Conservation (phyloP, 306 rosid species). For the Quercus mongolica region DNA sequence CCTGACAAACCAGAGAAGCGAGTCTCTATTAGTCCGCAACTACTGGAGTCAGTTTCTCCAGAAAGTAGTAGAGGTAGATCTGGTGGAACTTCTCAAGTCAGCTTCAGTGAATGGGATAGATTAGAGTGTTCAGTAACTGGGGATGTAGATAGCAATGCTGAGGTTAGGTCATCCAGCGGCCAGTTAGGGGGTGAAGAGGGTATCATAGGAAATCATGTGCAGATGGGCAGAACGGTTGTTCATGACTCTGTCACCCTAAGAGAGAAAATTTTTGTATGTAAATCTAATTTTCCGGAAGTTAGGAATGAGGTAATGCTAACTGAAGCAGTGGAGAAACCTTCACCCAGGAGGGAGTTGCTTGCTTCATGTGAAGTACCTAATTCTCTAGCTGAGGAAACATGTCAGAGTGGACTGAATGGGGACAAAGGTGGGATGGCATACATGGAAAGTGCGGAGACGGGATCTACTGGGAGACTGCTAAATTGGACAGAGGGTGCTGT, state of each 20-base stretch:
- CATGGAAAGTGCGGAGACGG: conserved; percentile 32
- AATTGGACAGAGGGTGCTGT: conserved; percentile 42
- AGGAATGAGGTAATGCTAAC: conserved; percentile 50
- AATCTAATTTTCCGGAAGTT: conserved; percentile 18
- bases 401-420: conserved; percentile 42
- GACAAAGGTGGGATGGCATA: conserved; percentile 41
- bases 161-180: conserved; percentile 39
- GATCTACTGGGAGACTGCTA: conserved; percentile 27
- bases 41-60: conserved; percentile 46
- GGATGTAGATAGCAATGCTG: conserved; percentile 32
- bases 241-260: conserved; percentile 23
- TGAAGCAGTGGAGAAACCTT: conserved; percentile 43
- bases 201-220: conserved; percentile 17
- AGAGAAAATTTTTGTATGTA: conserved; percentile 25
- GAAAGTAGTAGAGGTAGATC: conserved; percentile 40
- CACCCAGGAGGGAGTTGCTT: conserved; percentile 26
- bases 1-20: conserved; percentile 46
- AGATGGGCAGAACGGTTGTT: conserved; percentile 28
- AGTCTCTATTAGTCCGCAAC: conserved; percentile 55
- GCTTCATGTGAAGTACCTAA: conserved; percentile 48
- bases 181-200: conserved; percentile 32
- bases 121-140: conserved; percentile 31
- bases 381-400: conserved; percentile 45
- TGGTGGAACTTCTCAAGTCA: conserved; percentile 41
- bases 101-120: conserved; percentile 31